A percentile compares a stretch with the other conserved stretches of the same genome.
Conservation (phyloP, 768 basidiomycete genomes). For the Gelatoporia subvermispora region DNA sequence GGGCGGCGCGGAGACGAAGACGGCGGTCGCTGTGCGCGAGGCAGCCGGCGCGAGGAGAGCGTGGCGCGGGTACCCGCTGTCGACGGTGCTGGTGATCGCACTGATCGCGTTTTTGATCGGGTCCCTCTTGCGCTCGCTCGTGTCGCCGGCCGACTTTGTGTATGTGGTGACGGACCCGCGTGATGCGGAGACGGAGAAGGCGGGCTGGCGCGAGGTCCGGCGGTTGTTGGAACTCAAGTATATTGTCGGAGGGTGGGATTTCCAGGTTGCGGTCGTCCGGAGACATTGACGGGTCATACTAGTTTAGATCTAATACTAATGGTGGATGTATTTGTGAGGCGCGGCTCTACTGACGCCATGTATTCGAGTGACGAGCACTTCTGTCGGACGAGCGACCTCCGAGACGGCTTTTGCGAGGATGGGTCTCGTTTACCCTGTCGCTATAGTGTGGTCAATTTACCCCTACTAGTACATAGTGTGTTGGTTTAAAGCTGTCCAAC, state of each 20-base stretch:
- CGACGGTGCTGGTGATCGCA: constrained; percentile 68
- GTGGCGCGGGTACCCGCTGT: constrained; percentile 33
- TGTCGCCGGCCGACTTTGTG: constrained; percentile 89
- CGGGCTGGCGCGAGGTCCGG: constrained; percentile 82
- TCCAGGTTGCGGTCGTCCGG: constrained; percentile 80
- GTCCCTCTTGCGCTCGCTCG: constrained; percentile 80
- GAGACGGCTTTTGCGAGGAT: too few relatives aligned
- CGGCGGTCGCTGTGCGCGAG: constrained; percentile 9
- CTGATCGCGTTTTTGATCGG: constrained; percentile 90
- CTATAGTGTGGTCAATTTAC: too few relatives aligned
- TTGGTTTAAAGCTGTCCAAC: too few relatives aligned
- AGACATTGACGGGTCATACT: constrained; percentile 40
- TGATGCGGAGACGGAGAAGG: constrained; percentile 45
- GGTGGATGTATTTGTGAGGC: not conserved
- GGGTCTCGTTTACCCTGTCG: too few relatives aligned
- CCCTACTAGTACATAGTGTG: too few relatives aligned
- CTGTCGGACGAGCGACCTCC: too few relatives aligned
- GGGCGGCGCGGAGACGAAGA: constrained; percentile 5
- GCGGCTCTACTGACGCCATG: not conserved
- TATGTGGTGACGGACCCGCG: constrained; percentile 61
- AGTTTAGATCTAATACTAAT: not conserved
- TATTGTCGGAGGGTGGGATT: constrained; percentile 79
- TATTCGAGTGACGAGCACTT: not conserved
- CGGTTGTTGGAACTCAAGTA: constrained; percentile 80
- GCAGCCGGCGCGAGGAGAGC: constrained; percentile 7